Evolutionary conservation across 768 basidiomycete genomes (phyloP).

Genomic region (Clitopilus hobsonii): DNA sequence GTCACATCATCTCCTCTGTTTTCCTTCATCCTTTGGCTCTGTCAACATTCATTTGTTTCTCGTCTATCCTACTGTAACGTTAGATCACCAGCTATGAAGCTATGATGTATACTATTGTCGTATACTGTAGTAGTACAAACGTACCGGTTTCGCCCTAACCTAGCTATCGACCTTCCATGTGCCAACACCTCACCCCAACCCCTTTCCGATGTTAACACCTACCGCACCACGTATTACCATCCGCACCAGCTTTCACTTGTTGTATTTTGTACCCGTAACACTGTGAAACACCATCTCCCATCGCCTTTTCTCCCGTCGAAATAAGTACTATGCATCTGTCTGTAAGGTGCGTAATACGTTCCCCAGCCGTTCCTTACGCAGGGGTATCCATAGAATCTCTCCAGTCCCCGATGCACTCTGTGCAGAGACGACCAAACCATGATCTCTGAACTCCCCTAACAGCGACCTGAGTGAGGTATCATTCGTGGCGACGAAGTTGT

Average conservation of each 20-base stretch:
- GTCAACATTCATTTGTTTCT: not conserved
- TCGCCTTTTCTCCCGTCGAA: no score
- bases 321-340: constrained; percentile 6
- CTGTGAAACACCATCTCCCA: not conserved
- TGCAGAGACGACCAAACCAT: constrained; percentile 67
- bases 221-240: not conserved
- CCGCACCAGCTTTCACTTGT: not conserved
- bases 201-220: not conserved
- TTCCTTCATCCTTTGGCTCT: not conserved
- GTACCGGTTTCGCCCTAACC: not conserved
- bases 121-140: constrained; percentile 1
- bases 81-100: constrained; percentile 1
- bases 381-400: constrained; percentile 82
- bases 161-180: not conserved
- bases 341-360: constrained; percentile 32
- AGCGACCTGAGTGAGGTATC: constrained; percentile 80
- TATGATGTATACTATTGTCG: constrained; percentile 1
- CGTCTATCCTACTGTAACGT: constrained; percentile 1
- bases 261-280: not conserved
- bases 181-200: no score
- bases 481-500: constrained; percentile 85
- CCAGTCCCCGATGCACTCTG: constrained; percentile 39
- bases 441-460: constrained; percentile 89
- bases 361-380: constrained; percentile 70
- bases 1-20: not conserved